Percentiles rank a stretch among this genome's conserved stretches.
Conservation (phyloP, 345 rosid genomes). For the Citropsis articulata region DNA sequence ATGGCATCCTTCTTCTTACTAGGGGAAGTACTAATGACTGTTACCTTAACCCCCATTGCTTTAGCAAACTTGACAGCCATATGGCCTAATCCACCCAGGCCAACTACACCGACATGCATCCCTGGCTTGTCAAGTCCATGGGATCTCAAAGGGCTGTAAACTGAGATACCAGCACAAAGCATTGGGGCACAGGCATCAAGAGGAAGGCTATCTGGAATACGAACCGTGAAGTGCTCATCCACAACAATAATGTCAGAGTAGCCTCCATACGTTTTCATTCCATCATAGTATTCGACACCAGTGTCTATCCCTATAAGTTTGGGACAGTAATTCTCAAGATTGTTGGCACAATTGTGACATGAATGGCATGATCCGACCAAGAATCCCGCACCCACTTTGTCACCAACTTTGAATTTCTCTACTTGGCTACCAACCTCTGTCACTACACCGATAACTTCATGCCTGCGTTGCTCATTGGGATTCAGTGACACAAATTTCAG, state of each 20-base stretch:
- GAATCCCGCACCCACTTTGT: background rate
- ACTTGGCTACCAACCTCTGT: background rate
- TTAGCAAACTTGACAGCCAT: constrained; percentile 27
- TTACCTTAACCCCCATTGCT: constrained; percentile 20
- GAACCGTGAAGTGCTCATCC: constrained; percentile 16
- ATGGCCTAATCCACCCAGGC: constrained; percentile 22
- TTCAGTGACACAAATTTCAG: background rate
- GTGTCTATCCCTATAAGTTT: background rate
- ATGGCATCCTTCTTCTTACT: constrained; percentile 19
- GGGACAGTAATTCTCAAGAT: background rate
- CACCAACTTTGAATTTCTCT: background rate
- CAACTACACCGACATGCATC: constrained; percentile 15
- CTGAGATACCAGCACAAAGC: constrained; percentile 22
- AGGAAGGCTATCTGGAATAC: constrained; percentile 5
- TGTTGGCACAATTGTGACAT: background rate
- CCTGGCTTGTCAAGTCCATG: constrained; percentile 9
- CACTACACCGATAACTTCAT: background rate
- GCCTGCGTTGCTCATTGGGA: background rate
- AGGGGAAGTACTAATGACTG: constrained; percentile 19
- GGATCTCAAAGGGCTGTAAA: constrained; percentile 15
- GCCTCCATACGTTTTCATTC: constrained; percentile 13
- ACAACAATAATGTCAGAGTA: constrained; percentile 17
- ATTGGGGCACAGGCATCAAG: constrained; percentile 8
- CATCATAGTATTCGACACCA: background rate
- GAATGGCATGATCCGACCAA: background rate